Evolutionary conservation across 371 early-diverging fungal species (phyloP).

Genomic region (Zychaea mexicana): DNA sequence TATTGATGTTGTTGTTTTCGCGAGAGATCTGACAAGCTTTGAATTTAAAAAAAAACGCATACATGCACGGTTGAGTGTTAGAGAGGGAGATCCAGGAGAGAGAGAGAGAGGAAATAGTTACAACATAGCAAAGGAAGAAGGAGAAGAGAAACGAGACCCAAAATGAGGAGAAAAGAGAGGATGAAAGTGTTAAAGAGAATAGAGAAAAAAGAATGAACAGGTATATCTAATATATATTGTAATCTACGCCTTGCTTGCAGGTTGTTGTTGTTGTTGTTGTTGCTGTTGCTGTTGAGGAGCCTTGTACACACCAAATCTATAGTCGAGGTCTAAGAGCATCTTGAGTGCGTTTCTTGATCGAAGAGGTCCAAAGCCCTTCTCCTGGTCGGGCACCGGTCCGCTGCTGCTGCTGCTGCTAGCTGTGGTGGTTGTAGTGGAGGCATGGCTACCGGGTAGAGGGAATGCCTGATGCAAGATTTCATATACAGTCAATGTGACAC

Average conservation of each 20-base stretch:
- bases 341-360: constrained; percentile 68
- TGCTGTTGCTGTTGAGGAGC: no score
- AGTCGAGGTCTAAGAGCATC: constrained; percentile 62
- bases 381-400: constrained; percentile 17
- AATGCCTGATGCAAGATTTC: constrained; percentile 86
- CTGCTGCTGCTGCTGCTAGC: constrained; percentile 9
- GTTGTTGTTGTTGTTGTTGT: no score
- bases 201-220: not conserved
- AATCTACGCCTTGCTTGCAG: constrained; percentile 15
- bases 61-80: not conserved
- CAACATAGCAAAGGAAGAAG: no score
- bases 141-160: not conserved
- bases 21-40: no score
- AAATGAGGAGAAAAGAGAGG: not conserved
- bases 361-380: constrained; percentile 42
- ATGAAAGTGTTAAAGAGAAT: not conserved
- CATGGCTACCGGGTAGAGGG: constrained; percentile 62
- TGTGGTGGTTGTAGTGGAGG: constrained; percentile 27
- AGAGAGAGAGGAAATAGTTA: not conserved
- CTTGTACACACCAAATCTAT: constrained; percentile 57
- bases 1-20: no score
- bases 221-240: not conserved
- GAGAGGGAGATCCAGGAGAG: not conserved
- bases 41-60: not conserved
- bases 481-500: constrained; percentile 92